Evolutionary conservation across 192 early-diverging fungal genomes (phyloP), one percentile per base, ranked within the genome.

Genomic region (Backusella australiensis): DNA sequence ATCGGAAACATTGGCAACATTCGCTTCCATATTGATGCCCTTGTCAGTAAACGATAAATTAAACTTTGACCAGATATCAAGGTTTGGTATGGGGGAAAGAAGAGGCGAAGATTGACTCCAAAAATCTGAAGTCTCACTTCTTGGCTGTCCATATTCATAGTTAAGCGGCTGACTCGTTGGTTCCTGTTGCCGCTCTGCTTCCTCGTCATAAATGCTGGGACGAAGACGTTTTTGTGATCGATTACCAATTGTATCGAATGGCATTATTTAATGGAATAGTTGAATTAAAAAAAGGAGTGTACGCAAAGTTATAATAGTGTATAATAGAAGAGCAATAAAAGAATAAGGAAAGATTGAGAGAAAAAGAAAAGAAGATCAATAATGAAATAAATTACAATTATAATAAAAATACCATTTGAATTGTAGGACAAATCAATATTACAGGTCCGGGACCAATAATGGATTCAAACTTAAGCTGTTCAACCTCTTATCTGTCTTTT

Each of bases 11-110:
- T 56, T 81, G 11, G 75, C 42, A 59, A 81, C 71, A 66, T 77
- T 77, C 19, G 80, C 73, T 74, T 81, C 75, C 80, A 81, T 77
- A 34, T 77, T 67, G 11, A 81, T 73, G 4, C 80, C 80, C 42
- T 67, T 23, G 19, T 77, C 76, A 6, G 75, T 77, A 67, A 77
- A 81, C 4, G 80, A 81, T 14, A 81, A 52, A 23, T 73, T 66
- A 44, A 81, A 81, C 26, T 73, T 77, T 14, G 75, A 41, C 68
- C 68, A 69, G 12, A 69, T 69, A 14, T 69, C 68, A 41, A 69
- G 21, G 9, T 69, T 36, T 38, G 35, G 9, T 39, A 14, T n/a
- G 0, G 35, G 23, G 0, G 68, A 36, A 35, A 69, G 34, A 4
- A 38, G 41, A 14, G 38, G 38, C 41, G 68, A 38, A 21, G 68